Evolutionary conservation across 2,329 filamentous ascomycete species (phyloP), one percentile per base, ranked within the genome.

Genomic region (Scedosporium boydii): DNA sequence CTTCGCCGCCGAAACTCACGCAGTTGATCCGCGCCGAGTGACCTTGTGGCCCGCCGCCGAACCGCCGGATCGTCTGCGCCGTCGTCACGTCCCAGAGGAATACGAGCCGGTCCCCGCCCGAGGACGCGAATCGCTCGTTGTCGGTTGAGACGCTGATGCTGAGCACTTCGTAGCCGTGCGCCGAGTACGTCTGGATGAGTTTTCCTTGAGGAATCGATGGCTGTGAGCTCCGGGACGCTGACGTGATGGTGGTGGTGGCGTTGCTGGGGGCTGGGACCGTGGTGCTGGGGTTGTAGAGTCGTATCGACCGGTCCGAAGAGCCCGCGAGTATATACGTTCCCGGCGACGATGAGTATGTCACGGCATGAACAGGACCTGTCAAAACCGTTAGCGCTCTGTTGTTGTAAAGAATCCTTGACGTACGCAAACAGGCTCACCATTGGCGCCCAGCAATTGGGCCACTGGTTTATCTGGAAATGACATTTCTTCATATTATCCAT

Each of bases 41-140:
- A 0, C 88, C 89, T 48, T 81, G 74, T 42, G 72, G 71, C 63
- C 81, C 82, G 23, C 82, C 82, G 18, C 81, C 80, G 74, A 93
- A 95, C 29, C 95, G 83, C 23, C 90, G 83, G 27, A 89, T 77
- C 3, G 93, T 96, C 68, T 84, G 81, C 18, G 89, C 91, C 2
- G 87, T 89, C 57, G 88, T 81, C 0, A 98, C 95, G 74, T 99
- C 95, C 95, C 95, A 98, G 4, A 97, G 81, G 71, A 97, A 97
- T 0, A 96, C 91, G 65, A 84, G 82, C 68, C 93, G 90, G 77
- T 99, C 95, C 64, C 95, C 95, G 67, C 95, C 95, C 1, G 86
- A 84, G n/a, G 88, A 93, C 9, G 87, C 88, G 73, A 99, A 97
- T 53, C 86, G 86, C 67, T 91, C 84, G 75, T 99, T 99, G 76